Conservation (phyloP, 1,284 basidiomycete genomes). For the Wolfiporia cocos region DNA sequence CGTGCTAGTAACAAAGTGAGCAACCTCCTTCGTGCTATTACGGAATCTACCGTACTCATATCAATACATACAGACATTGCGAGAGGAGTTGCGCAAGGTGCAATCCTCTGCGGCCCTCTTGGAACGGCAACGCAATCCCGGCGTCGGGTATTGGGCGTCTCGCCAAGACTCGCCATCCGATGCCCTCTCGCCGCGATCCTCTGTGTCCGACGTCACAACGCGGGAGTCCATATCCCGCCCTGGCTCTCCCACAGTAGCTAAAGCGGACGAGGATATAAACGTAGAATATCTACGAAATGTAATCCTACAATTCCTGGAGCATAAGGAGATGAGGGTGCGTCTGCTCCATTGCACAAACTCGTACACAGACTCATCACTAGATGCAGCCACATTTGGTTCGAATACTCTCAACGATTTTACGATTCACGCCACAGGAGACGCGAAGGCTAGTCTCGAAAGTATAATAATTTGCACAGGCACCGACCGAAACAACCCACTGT, state of each 20-base stretch:
- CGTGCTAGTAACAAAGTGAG: constrained; percentile 71
- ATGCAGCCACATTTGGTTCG: constrained; percentile 80
- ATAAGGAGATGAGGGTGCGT: constrained; percentile 82
- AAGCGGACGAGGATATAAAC: constrained; percentile 85
- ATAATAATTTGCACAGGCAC: constrained; percentile 3
- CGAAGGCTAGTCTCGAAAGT: constrained; percentile 50
- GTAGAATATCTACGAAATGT: constrained; percentile 95
- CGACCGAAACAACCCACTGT: too few species aligned
- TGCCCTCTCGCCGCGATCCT: constrained; percentile 41
- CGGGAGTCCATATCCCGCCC: constrained; percentile 35
- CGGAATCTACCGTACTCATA: too few species aligned
- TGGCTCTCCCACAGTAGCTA: constrained; percentile 27
- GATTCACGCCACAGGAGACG: constrained; percentile 92
- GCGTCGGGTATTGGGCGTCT: constrained; percentile 86
- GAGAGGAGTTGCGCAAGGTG: constrained; percentile 89
- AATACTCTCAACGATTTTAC: constrained; percentile 86
- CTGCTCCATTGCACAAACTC: constrained; percentile 14
- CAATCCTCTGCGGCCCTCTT: constrained; percentile 87
- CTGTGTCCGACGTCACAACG: constrained; percentile 34
- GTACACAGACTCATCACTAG: constrained; percentile 4
- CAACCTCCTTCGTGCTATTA: too few species aligned
- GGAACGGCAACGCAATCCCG: constrained; percentile 84
- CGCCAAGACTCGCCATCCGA: constrained; percentile 35
- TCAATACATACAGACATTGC: constrained; percentile 69
- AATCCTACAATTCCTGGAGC: constrained; percentile 88